Conservation (phyloP, 2,329 filamentous ascomycete species). For the Teratosphaeria zuluensis region DNA sequence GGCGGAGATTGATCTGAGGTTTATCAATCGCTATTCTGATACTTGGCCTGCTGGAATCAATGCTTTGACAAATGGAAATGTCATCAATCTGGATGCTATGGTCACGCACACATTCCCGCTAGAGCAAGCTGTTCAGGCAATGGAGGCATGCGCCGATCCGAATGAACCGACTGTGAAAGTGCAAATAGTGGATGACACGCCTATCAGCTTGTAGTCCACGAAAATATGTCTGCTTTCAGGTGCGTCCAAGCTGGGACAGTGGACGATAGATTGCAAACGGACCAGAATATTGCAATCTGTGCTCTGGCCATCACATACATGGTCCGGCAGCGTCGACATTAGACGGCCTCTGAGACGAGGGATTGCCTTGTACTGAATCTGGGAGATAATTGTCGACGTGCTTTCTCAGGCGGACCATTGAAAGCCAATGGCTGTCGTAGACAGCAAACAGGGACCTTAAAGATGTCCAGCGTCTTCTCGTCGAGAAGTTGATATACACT, state of each 20-base stretch:
- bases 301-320: background rate
- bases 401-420: no score
- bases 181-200: constrained; percentile 38
- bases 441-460: no score
- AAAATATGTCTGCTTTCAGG: background rate
- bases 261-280: background rate
- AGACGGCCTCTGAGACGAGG: background rate
- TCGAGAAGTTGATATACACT: no score
- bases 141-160: constrained; percentile 43
- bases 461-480: no score
- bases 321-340: background rate
- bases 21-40: constrained; percentile 61
- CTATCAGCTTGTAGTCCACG: background rate
- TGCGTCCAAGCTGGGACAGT: background rate
- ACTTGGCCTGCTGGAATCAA: constrained; percentile 60
- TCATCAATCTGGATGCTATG: constrained; percentile 51
- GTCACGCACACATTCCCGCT: constrained; percentile 55
- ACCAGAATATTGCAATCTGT: background rate
- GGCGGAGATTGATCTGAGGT: constrained; percentile 48
- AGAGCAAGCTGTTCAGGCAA: constrained; percentile 50
- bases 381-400: no score
- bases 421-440: no score
- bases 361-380: background rate
- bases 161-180: constrained; percentile 49
- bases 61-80: constrained; percentile 43